phyloP scores from a whole-genome alignment of 176 grass and related monocot species.

The Avena eriantha region DNA sequence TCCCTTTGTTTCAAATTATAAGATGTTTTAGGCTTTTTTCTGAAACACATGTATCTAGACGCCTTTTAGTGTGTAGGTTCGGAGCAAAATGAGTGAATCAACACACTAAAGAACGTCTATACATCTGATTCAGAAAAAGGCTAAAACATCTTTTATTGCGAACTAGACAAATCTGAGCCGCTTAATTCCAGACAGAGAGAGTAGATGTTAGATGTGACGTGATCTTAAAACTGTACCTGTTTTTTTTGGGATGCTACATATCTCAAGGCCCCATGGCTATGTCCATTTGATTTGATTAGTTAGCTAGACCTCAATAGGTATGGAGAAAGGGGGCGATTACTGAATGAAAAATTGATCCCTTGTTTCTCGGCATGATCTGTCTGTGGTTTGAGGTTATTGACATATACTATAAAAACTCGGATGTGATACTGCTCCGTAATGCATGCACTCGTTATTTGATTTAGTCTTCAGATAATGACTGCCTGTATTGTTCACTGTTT shows the following conservation, averaged over 20 bases:
- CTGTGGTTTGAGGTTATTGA: background rate
- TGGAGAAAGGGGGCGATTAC: background rate
- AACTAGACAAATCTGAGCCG: no score
- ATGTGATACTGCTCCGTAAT: background rate
- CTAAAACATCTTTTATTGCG: no score
- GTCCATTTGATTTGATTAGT: slow-evolving; percentile 2
- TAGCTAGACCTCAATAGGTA: background rate
- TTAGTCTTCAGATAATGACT: slow-evolving; percentile 26
- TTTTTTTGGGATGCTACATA: background rate
- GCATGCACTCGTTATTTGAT: slow-evolving; percentile 16
- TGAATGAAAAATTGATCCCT: background rate
- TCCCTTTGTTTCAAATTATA: no score
- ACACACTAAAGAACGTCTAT: no score
- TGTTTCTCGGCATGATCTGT: background rate
- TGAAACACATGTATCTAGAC: no score
- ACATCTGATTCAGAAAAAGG: no score
- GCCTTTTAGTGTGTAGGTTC: no score
- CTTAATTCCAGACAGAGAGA: no score
- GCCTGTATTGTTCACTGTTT: background rate
- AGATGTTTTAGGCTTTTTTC: no score
- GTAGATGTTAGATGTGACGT: background rate
- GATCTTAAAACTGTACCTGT: background rate
- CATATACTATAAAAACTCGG: slow-evolving; percentile 4
- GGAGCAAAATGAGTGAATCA: no score
- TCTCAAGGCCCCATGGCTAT: background rate